phyloP scores from a whole-genome alignment of 1,284 basidiomycete genomes.

The Ganoderma lingzhi region DNA sequence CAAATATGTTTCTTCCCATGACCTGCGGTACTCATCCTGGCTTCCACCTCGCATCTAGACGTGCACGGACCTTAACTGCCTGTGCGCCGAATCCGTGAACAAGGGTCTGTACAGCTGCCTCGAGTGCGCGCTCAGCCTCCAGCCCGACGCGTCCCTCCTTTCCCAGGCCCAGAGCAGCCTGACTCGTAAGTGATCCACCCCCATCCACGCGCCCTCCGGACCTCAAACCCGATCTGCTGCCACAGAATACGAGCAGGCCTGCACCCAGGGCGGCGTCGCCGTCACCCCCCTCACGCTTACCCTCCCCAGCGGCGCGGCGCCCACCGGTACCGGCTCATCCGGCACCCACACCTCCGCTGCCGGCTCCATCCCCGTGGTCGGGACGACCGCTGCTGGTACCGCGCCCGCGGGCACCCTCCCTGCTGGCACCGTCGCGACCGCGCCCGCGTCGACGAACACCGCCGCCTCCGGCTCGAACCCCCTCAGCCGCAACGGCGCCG shows the following conservation, averaged over 20 bases:
- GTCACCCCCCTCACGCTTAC: constrained; percentile 21
- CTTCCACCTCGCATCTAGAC: background rate
- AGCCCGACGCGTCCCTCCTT: constrained; percentile 10
- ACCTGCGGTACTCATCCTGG: background rate
- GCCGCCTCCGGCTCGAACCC: constrained; percentile 2
- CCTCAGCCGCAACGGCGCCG: constrained; percentile 14
- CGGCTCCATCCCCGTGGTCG: background rate
- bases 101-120: constrained; percentile 29
- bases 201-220: background rate
- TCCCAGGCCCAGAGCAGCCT: constrained; percentile 22
- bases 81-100: constrained; percentile 27
- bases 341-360: background rate
- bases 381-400: background rate
- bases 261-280: constrained; percentile 13
- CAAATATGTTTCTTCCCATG: background rate
- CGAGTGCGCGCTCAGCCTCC: constrained; percentile 27
- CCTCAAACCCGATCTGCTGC: background rate
- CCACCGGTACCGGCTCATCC: constrained; percentile 3
- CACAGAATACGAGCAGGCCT: constrained; percentile 21
- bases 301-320: background rate
- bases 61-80: constrained; percentile 26
- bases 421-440: background rate
- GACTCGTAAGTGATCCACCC: constrained; percentile 12
- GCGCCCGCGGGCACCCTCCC: background rate
- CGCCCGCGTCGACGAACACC: constrained; percentile 1